Base-by-base conservation (phyloP, 805 yeast genomes). In the Kazachstania viticola region DNA sequence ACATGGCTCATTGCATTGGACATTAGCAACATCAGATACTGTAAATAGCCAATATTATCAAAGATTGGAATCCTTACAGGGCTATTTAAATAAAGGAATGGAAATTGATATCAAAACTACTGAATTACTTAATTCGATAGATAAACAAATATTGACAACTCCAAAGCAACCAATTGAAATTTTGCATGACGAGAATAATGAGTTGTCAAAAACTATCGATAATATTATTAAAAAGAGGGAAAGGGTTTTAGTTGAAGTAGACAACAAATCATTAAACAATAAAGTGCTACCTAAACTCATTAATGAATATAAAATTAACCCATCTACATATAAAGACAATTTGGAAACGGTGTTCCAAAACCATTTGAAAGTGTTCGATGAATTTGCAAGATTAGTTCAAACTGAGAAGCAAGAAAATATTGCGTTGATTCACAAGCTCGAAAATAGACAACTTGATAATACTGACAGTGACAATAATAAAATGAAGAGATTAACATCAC, bases 1-100 rank as follows among this genome's bases (percentile, higher is more conserved):
- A 21, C 67, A 68, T 36, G 85, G 84, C 1, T 51, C 69, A 0
- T 51, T 53, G 2, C 51, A 62, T 21, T 79, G 87, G 87, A 61
- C 45, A 0, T 51, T 84, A 16, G 47, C 54, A 0, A 42, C 61
- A 0, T 70, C 85, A 1, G 42, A 47, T 9, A 65, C 52, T 3
- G 70, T 73, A 1, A 66, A 68, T 8, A 13, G 22, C 11, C 40
- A 49, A 1, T 61, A 56, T 2, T 50, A 69, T 4, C 51, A 54
- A 3, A 66, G 66, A 30, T 46, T 75, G 2, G 45, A 48, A 2
- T 65, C 65, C 14, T 58, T 77, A 48, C 62, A 61, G 21, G 49
- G 45, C 3, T 77, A 75, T 44, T 49, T 79, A 13, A 42, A 46
- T 1, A 73, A 72, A 38, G 91, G 94, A 1, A 54, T 58, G 18